These are phyloP conservation scores for Kuraishia capsulata DNA, from an alignment of 805 yeast genomes.

Conservation along the genomic window DNA sequence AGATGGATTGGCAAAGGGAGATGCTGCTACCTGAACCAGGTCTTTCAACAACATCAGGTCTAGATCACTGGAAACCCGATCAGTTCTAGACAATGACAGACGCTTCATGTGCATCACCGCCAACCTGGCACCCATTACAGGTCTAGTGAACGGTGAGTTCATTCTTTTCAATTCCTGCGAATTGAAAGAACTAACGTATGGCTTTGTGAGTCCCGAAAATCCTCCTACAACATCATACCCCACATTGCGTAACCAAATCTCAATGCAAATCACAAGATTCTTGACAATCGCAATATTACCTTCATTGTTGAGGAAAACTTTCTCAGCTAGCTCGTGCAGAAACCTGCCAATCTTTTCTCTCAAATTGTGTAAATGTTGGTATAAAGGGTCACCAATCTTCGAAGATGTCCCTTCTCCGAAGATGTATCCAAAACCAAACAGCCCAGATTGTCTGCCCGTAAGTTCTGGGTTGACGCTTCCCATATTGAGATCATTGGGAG, in stretches of 20 bases:
- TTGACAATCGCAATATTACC: constrained; percentile 60
- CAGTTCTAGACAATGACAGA: constrained; percentile 60
- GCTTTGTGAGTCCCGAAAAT: constrained; percentile 31
- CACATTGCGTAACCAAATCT: constrained; percentile 67
- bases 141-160: constrained; percentile 66
- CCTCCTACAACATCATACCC: constrained; percentile 54
- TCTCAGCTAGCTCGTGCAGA: constrained; percentile 47
- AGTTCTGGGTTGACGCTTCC: constrained; percentile 15
- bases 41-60: constrained; percentile 60
- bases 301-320: constrained; percentile 37
- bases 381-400: constrained; percentile 28
- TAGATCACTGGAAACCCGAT: constrained; percentile 56
- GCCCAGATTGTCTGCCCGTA: not conserved
- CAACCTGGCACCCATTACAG: constrained; percentile 66
- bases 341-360: constrained; percentile 43
- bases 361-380: constrained; percentile 46
- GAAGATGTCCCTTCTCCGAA: constrained; percentile 12
- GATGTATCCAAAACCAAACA: constrained; percentile 20
- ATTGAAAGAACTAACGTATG: constrained; percentile 37
- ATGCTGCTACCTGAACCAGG: constrained; percentile 52
- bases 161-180: constrained; percentile 56
- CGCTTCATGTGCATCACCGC: constrained; percentile 71
- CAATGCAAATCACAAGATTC: constrained; percentile 51
- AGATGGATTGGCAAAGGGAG: constrained; percentile 64
- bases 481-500: constrained; percentile 13